These are phyloP conservation scores for Silene vulgaris DNA, from an alignment of 179 eudicot genomes.

Conservation along the genomic window DNA sequence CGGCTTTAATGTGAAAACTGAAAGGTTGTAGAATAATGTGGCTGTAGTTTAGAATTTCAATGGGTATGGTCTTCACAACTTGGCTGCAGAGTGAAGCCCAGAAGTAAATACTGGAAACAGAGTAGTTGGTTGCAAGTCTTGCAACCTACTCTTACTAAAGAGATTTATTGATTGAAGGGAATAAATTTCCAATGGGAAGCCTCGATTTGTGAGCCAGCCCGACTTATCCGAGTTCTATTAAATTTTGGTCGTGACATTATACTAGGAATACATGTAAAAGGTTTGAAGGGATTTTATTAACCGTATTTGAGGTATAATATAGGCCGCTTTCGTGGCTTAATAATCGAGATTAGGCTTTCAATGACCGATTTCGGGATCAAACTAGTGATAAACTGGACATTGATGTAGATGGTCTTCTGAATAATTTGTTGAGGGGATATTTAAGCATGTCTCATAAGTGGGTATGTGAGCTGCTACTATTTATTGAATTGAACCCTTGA, in stretches of 20 bases:
- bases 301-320: no score
- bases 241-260: no score
- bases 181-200: conserved; percentile 9
- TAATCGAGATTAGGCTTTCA: background rate
- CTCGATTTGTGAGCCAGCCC: conserved; percentile 25
- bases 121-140: background rate
- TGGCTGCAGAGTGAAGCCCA: conserved; percentile 14
- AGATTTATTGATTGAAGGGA: background rate
- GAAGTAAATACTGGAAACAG: background rate
- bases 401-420: background rate
- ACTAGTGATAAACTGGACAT: background rate
- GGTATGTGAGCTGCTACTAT: background rate
- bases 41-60: conserved; percentile 11
- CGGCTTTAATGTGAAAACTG: conserved; percentile 17
- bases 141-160: background rate
- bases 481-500: conserved; percentile 1
- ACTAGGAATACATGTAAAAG: background rate
- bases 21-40: conserved; percentile 10
- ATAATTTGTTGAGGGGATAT: background rate
- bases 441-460: background rate
- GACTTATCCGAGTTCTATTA: no score
- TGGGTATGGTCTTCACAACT: conserved; percentile 17
- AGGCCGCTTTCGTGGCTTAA: background rate
- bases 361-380: background rate
- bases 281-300: background rate